Evolutionary conservation across 768 basidiomycete genomes (phyloP), one percentile per base, ranked within the genome.

Genomic region (Lentinula edodes): DNA sequence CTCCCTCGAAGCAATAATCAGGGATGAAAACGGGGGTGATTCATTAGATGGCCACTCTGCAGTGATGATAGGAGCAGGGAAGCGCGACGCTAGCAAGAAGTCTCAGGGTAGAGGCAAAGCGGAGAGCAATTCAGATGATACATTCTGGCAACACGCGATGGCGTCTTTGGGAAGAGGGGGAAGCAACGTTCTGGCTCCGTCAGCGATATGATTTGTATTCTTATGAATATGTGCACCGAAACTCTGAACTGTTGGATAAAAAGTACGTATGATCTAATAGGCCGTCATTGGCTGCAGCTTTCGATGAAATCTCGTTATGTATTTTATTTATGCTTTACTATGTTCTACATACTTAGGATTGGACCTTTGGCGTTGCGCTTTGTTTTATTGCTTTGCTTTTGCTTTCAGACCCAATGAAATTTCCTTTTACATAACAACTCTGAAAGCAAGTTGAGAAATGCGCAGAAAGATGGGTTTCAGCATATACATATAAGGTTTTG

Each of bases 111-210:
- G 84, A 28, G 70, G 74, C n/a, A 75, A 76, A 62, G 71, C 84
- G 4, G 83, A 88, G 68, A 70, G 66, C 20, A 78, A 80, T 46
- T 70, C 80, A 12, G 76, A 72, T n/a, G 83, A 85, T 28, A 71
- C 83, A 5, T 45, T 59, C 35, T 59, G 58, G 58, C 58, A 59
- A 34, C 58, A 59, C 35, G 32, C 58, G 28, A 43, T 59, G 20
- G 15, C 58, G 18, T 59, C 58, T 48, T 38, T 59, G 35, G 58
- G 58, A 36, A 38, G 58, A 48, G 45, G 45, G 38, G 58, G 45
- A 39, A 56, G 41, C n/a, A 34, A 41, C 41, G 8, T 39, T 50
- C n/a, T 46, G 16, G 43, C 45, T 38, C 7, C 58, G 2, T 59
- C 58, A 18, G 58, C 45, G 32, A 46, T 59, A 12, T 59, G 58